Evolutionary conservation across 495 filamentous ascomycete species (phyloP), one percentile per base, ranked within the genome.

Genomic region (Neurospora africana): DNA sequence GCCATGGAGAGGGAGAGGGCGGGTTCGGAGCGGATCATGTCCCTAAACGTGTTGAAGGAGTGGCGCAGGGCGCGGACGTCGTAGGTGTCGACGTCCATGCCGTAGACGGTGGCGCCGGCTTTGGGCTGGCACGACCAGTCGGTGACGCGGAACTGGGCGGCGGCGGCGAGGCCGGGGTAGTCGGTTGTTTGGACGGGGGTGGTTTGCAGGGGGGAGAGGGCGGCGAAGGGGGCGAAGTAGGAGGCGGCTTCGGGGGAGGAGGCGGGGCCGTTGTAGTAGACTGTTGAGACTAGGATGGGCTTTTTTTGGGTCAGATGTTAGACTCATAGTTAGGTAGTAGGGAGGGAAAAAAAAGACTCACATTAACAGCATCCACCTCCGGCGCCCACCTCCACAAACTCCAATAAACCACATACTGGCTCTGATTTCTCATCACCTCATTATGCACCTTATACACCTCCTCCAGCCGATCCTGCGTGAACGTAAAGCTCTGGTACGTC

Each of bases 391-490:
- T 44, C 81, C 82, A 87, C 72, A 82, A 80, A 1, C 81, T 84
- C 81, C 82, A 85, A 74, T 83, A 83, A 73, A 82, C 80, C 37
- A 85, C 37, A 72, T 76, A 79, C 5, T 65, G 74, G 21, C 82
- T 75, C 73, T 82, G 78, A 43, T 79, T 76, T 76, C 67, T 27
- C 33, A 82, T 74, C 53, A 82, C 72, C 23, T 79, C 73, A 69
- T 87, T 85, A 19, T 76, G 74, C 35, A 79, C 78, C 71, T 80
- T 71, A 67, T 84, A 88, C 7, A 88, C 75, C n/a, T 72, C 80
- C 74, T 87, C 86, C n/a, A 89, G 74, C 74, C 87, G 77, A 21
- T 83, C 82, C 30, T 80, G 80, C 30, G 71, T 78, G 76, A 86
- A 89, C 27, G 77, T 81, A 68, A 85, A 77, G 1, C 76, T 81